Evolutionary conservation across 2,329 filamentous ascomycete genomes (phyloP).

Genomic region (Colletotrichum destructivum): DNA sequence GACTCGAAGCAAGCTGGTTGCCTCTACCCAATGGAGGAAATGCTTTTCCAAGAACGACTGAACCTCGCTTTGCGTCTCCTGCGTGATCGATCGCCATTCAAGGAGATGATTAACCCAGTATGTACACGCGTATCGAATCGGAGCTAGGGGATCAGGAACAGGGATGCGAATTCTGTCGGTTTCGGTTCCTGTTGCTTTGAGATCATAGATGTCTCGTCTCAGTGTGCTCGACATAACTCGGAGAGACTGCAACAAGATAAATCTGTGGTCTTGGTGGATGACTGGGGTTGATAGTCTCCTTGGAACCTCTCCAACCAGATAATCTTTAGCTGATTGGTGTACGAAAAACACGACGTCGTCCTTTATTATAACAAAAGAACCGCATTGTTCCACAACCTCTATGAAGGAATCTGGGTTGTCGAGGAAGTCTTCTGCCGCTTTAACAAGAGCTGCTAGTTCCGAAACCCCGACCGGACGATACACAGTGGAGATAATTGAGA

Average conservation of each 20-base stretch:
- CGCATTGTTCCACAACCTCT: not conserved
- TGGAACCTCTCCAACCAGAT: not conserved
- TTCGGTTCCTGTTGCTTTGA: not conserved
- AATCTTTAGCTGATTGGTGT: not conserved
- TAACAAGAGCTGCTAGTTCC: slow-evolving; percentile 51
- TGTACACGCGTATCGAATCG: not conserved
- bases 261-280: too few relatives aligned
- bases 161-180: not conserved
- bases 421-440: slow-evolving; percentile 1
- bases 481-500: slow-evolving; percentile 49
- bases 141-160: not conserved
- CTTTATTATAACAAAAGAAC: not conserved
- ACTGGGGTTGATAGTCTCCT: too few relatives aligned
- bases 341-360: not conserved
- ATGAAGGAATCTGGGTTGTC: not conserved
- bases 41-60: not conserved
- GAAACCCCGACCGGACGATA: slow-evolving; percentile 53
- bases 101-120: not conserved
- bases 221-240: not conserved
- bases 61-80: not conserved
- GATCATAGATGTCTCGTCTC: not conserved
- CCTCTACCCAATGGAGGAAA: not conserved
- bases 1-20: not conserved
- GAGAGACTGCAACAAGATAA: not conserved
- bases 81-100: not conserved